Evolutionary conservation across 2,329 filamentous ascomycete genomes (phyloP).

Genomic region (Calonectria naviculata): DNA sequence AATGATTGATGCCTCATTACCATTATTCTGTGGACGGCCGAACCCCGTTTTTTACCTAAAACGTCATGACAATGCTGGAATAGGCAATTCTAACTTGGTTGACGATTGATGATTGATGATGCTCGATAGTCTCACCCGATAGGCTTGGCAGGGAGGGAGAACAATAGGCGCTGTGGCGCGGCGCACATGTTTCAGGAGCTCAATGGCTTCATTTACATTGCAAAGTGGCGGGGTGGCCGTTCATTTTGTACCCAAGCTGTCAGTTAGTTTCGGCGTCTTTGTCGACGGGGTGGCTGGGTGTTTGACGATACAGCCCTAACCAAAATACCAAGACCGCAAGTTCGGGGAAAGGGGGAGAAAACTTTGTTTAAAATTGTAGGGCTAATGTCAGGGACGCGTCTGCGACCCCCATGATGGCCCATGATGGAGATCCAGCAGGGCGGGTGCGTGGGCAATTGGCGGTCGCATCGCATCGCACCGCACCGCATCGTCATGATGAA

Average conservation of each 20-base stretch:
- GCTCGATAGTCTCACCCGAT: too few species aligned
- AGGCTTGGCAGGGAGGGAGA: too few species aligned
- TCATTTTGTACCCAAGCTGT: not conserved
- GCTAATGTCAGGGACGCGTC: constrained; percentile 7
- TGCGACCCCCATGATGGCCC: too few species aligned
- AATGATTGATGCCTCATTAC: too few species aligned
- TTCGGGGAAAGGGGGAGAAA: not conserved
- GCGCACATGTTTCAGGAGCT: not conserved
- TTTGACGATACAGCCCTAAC: not conserved
- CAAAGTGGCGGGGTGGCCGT: not conserved
- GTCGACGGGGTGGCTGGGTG: constrained; percentile 1
- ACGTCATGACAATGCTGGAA: too few species aligned
- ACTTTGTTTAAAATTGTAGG: not conserved
- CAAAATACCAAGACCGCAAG: not conserved
- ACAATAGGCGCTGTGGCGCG: too few species aligned
- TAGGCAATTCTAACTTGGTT: too few species aligned
- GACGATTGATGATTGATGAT: too few species aligned
- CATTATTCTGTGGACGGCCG: too few species aligned
- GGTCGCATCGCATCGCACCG: not conserved
- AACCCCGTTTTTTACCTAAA: too few species aligned
- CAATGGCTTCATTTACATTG: not conserved
- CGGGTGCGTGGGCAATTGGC: not conserved
- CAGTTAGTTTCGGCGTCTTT: not conserved
- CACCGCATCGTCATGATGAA: not conserved
- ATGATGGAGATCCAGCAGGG: not conserved